phyloP scores from a whole-genome alignment of 306 rosid species.

The Cucumis hystrix region DNA sequence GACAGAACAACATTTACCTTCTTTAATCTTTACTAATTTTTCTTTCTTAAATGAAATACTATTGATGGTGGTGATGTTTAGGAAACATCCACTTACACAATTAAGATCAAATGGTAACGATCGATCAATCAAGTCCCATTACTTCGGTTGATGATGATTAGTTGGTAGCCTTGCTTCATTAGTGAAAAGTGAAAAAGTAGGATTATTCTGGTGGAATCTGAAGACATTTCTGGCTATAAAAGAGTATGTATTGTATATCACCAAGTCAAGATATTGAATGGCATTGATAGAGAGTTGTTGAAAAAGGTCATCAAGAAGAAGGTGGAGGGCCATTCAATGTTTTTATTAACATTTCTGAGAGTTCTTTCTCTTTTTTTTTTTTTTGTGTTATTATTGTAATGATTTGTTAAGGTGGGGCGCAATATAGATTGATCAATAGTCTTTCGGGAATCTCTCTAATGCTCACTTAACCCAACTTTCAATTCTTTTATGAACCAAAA shows the following conservation, averaged over 20 bases:
- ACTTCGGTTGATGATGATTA: not conserved
- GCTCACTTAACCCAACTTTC: not conserved
- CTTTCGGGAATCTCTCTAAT: slow-evolving; percentile 61
- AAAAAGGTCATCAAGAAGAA: not conserved
- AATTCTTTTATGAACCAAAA: not conserved
- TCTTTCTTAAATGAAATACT: not conserved
- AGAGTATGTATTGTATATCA: not conserved
- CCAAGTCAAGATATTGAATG: not conserved
- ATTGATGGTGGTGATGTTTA: not conserved
- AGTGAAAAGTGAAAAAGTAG: not conserved
- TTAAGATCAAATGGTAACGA: not conserved
- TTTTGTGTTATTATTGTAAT: not conserved
- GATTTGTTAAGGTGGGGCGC: not conserved
- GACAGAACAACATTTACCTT: slow-evolving; percentile 32
- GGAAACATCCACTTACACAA: not conserved
- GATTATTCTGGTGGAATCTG: not conserved
- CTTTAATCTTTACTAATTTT: slow-evolving; percentile 10
- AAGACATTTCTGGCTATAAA: not conserved
- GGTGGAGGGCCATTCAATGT: not conserved
- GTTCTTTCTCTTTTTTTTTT: too few relatives aligned
- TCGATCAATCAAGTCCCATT: not conserved
- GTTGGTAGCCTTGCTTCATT: not conserved
- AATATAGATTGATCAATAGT: slow-evolving; percentile 48
- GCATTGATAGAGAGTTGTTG: not conserved
- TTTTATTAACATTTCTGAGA: not conserved